Conservation (phyloP, 805 yeast genomes). For the Schizosaccharomyces lindneri region DNA sequence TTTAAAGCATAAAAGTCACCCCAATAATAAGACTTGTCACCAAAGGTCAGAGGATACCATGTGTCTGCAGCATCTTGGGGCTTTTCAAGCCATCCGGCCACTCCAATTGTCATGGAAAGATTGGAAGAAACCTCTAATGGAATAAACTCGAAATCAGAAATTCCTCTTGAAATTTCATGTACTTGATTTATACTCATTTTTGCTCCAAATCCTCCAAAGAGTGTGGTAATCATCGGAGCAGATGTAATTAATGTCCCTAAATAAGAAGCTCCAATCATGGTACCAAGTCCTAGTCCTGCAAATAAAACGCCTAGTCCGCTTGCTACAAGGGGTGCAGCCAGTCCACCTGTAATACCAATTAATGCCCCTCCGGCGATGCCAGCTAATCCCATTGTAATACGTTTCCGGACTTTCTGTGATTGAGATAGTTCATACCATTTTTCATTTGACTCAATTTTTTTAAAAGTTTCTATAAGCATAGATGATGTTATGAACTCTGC, state of each 20-base stretch:
- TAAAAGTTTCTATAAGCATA: slow-evolving; percentile 4
- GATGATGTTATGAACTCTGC: slow-evolving; percentile 1
- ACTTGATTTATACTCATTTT: slow-evolving; percentile 4
- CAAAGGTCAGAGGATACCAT: slow-evolving; percentile 4
- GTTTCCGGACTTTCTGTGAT: not conserved
- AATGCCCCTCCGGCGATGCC: slow-evolving; percentile 7
- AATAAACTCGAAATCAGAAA: slow-evolving; percentile 4
- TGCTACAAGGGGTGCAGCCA: slow-evolving; percentile 7
- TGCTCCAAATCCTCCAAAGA: slow-evolving; percentile 8
- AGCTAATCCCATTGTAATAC: slow-evolving; percentile 5
- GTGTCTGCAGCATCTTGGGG: slow-evolving; percentile 4
- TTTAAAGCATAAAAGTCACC: slow-evolving; percentile 1
- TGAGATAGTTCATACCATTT: not conserved
- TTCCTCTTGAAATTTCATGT: slow-evolving; percentile 4
- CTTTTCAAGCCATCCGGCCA: slow-evolving; percentile 7
- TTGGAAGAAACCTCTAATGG: slow-evolving; percentile 1
- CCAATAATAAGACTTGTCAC: not conserved
- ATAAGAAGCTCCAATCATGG: slow-evolving; percentile 6
- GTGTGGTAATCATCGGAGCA: slow-evolving; percentile 6
- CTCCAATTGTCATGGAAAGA: slow-evolving; percentile 4
- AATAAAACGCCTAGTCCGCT: slow-evolving; percentile 6
- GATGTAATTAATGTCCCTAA: slow-evolving; percentile 7
- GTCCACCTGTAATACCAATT: slow-evolving; percentile 8
- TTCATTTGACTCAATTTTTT: slow-evolving; percentile 1
- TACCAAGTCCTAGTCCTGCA: slow-evolving; percentile 7